Percentiles rank a stretch among this genome's conserved stretches.
Conservation (phyloP, 371 early-diverging fungal genomes). For the Mucor racemosus region DNA sequence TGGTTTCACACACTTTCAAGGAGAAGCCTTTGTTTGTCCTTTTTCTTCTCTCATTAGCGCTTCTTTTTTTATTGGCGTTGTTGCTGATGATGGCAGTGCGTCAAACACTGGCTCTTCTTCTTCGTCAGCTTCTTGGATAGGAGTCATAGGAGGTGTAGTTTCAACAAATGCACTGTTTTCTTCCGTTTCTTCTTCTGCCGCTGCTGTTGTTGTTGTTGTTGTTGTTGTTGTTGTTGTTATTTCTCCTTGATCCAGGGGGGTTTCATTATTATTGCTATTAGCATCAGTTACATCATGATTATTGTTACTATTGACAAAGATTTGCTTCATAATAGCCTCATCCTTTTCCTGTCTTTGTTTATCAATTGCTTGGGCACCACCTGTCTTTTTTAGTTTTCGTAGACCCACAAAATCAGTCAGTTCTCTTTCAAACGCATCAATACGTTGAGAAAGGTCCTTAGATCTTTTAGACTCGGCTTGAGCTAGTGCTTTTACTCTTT, state of each 20-base stretch:
- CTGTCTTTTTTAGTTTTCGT: slow-evolving; percentile 69
- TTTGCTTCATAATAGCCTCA: slow-evolving; percentile 60
- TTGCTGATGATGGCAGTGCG: neutral
- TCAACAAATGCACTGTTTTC: neutral
- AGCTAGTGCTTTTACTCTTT: slow-evolving; percentile 71
- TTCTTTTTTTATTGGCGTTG: neutral
- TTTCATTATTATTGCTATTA: neutral
- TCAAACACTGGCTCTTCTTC: neutral
- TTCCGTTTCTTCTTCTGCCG: too few species aligned
- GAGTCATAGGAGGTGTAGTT: neutral
- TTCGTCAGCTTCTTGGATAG: neutral
- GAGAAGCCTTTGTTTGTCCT: neutral
- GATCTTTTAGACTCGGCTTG: slow-evolving; percentile 67
- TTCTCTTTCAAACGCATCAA: slow-evolving; percentile 77
- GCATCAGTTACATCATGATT: neutral
- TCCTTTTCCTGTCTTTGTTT: slow-evolving; percentile 65
- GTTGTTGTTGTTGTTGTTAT: too few species aligned
- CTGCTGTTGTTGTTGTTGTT: too few species aligned
- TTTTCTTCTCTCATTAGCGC: neutral
- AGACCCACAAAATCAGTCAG: slow-evolving; percentile 67
- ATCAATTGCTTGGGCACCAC: slow-evolving; percentile 74
- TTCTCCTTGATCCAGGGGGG: slow-evolving; percentile 3
- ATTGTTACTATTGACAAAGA: slow-evolving; percentile 36
- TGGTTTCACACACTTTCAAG: neutral
- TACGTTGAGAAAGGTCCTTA: slow-evolving; percentile 64